These are phyloP conservation scores for Blakeslea trispora DNA, from an alignment of 371 early-diverging fungal species.

Conservation along the genomic window DNA sequence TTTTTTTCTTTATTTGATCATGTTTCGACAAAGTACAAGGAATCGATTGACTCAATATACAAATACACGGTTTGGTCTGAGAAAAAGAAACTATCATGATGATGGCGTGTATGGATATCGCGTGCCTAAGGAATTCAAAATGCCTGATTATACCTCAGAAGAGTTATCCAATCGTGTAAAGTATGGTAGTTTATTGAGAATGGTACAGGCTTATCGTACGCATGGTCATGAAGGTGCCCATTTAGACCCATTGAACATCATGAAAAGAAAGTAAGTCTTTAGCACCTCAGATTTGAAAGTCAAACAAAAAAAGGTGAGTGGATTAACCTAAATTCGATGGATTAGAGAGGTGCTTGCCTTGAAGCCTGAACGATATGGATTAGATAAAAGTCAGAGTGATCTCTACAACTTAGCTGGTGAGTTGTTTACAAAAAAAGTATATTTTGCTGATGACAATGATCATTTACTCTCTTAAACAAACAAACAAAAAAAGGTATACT, in stretches of 20 bases:
- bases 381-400: conserved; percentile 29
- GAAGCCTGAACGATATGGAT: conserved; percentile 81
- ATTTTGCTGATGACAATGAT: too few species aligned
- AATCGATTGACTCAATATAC: neutral
- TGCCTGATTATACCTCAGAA: conserved; percentile 75
- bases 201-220: conserved; percentile 83
- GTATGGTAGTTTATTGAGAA: conserved; percentile 81
- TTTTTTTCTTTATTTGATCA: conserved; percentile 9
- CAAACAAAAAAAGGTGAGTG: too few species aligned
- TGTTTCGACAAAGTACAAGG: conserved; percentile 10
- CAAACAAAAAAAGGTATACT: conserved; percentile 64
- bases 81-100: conserved; percentile 58
- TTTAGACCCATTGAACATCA: conserved; percentile 87
- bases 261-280: conserved; percentile 63
- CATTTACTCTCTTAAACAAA: neutral
- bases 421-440: too few species aligned
- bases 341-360: conserved; percentile 69
- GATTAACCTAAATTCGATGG: neutral
- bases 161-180: conserved; percentile 82
- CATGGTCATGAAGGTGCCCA: conserved; percentile 86
- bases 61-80: neutral
- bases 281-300: neutral
- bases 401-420: conserved; percentile 64
- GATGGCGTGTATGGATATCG: conserved; percentile 86
- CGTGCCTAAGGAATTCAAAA: conserved; percentile 62